phyloP scores from a whole-genome alignment of 1,284 basidiomycete species.

The Ganoderma lucidum region DNA sequence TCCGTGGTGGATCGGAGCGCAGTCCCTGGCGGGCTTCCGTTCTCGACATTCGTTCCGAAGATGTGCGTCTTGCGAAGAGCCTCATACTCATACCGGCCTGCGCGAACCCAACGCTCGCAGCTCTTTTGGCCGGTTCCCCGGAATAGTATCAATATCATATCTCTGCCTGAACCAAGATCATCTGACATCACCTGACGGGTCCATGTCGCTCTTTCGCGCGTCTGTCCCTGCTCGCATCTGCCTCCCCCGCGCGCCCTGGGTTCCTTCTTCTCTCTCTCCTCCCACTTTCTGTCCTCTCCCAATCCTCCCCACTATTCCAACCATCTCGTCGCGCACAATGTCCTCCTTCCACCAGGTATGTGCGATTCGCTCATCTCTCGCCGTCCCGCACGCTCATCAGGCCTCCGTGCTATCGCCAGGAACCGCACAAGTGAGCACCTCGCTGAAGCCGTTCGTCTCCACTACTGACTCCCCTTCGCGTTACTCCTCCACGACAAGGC shows the following conservation, averaged over 20 bases:
- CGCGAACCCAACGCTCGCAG: not conserved
- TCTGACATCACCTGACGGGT: not conserved
- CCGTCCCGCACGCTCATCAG: slow-evolving; percentile 13
- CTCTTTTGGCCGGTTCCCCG: not conserved
- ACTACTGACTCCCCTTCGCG: slow-evolving; percentile 23
- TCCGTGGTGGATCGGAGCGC: slow-evolving; percentile 14
- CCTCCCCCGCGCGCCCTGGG: slow-evolving; percentile 14
- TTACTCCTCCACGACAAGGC: slow-evolving; percentile 45
- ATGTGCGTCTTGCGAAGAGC: not conserved
- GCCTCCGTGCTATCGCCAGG: slow-evolving; percentile 42
- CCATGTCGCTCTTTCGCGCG: slow-evolving; percentile 8
- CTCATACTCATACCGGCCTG: not conserved
- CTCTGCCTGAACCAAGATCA: slow-evolving; percentile 2
- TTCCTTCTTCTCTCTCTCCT: slow-evolving; percentile 24
- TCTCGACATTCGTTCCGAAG: slow-evolving; percentile 17
- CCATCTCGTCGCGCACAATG: slow-evolving; percentile 35
- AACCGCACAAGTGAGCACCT: slow-evolving; percentile 69
- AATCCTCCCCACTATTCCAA: slow-evolving; percentile 10
- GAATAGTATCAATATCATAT: not conserved
- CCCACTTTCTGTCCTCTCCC: slow-evolving; percentile 20
- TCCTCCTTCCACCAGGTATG: slow-evolving; percentile 44
- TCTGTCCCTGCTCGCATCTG: slow-evolving; percentile 4
- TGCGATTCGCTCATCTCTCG: not conserved
- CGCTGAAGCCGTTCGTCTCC: slow-evolving; percentile 2
- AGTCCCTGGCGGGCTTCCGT: slow-evolving; percentile 17